Percentiles rank a stretch among this genome's conserved stretches.
phyloP scores from a whole-genome alignment of 1,284 basidiomycete genomes.

The Boletus semigastroideus region DNA sequence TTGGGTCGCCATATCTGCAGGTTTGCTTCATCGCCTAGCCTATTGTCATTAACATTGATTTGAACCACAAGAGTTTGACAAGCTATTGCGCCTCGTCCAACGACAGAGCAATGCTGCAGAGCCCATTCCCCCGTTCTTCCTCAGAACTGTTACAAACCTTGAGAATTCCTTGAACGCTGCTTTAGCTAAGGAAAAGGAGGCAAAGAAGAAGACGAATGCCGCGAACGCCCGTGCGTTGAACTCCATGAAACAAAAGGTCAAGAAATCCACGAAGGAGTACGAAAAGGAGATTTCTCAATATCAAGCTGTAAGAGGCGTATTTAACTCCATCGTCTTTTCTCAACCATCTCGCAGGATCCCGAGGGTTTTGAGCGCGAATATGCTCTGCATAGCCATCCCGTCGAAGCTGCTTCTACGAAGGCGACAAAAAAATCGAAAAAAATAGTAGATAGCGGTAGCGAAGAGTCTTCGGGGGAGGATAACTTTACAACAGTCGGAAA shows the following conservation, averaged over 20 bases:
- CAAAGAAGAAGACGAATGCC: constrained; percentile 97
- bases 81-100: constrained; percentile 87
- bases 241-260: constrained; percentile 96
- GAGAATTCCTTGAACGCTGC: constrained; percentile 78
- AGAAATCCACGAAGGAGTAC: constrained; percentile 88
- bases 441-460: constrained; percentile 34
- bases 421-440: constrained; percentile 43
- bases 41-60: constrained; percentile 6
- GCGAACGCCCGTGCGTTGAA: constrained; percentile 93
- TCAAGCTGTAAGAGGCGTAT: constrained; percentile 61
- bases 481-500: constrained; percentile 89
- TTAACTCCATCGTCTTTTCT: background rate
- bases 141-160: constrained; percentile 75
- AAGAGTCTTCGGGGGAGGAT: constrained; percentile 54
- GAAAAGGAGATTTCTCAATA: constrained; percentile 81
- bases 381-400: constrained; percentile 51
- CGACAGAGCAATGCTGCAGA: constrained; percentile 87
- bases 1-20: constrained; percentile 91
- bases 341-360: constrained; percentile 62
- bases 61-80: constrained; percentile 84
- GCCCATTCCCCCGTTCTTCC: constrained; percentile 85
- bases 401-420: constrained; percentile 42
- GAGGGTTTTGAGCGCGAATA: constrained; percentile 86
- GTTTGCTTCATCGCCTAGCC: constrained; percentile 40
- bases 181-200: constrained; percentile 84